A percentile compares a stretch with the other conserved stretches of the same genome.
Evolutionary conservation across 169 alveolate species (phyloP).

Genomic region (Eimeria nieschulzi): DNA sequence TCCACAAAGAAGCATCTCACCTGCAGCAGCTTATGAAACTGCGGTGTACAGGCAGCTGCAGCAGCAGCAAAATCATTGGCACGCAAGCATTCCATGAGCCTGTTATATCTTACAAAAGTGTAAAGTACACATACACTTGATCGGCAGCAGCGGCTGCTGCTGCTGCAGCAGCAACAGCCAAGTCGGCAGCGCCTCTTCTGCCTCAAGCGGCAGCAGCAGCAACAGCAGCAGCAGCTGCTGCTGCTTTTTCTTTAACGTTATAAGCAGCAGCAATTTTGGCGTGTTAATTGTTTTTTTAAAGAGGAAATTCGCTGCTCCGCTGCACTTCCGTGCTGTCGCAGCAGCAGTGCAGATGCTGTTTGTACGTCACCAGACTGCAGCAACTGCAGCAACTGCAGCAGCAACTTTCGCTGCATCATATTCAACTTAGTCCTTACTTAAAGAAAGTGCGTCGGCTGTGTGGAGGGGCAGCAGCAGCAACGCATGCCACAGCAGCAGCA

Average conservation of each 20-base stretch:
- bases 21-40: no score
- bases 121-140: no score
- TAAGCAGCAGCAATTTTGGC: neutral
- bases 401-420: neutral
- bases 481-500: neutral
- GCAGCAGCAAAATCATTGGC: no score
- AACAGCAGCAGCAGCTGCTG: neutral
- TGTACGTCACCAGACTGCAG: neutral
- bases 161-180: no score
- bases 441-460: neutral
- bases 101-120: no score
- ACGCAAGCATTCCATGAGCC: no score
- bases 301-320: neutral
- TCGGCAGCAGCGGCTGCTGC: no score
- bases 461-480: neutral
- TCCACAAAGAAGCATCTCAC: no score
- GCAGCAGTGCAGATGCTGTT: neutral
- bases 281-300: neutral
- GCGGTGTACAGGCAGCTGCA: no score
- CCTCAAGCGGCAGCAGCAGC: conserved; percentile 35
- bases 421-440: neutral
- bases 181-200: no score
- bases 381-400: neutral
- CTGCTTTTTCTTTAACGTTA: neutral
- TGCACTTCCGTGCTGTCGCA: neutral